phyloP scores from a whole-genome alignment of 345 rosid genomes.

The Salix koriyanagi region DNA sequence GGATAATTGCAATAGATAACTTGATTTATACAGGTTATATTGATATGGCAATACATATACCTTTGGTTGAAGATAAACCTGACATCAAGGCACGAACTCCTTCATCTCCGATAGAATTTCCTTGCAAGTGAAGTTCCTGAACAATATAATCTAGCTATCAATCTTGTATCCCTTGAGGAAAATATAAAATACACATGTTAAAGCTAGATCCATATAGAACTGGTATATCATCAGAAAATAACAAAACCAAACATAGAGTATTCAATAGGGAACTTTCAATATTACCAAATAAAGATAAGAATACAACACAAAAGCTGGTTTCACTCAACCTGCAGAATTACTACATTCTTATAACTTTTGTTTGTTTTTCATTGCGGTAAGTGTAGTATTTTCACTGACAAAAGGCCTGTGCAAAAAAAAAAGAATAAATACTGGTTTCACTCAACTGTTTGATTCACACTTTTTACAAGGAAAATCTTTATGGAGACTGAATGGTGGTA shows the following conservation, averaged over 20 bases:
- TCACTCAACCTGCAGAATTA: no score
- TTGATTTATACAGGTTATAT: background rate
- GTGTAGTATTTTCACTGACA: no score
- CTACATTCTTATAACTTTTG: no score
- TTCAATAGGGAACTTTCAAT: no score
- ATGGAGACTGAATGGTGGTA: background rate
- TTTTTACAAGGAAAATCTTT: background rate
- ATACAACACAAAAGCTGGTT: no score
- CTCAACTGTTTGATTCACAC: background rate
- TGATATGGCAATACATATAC: conserved; percentile 30
- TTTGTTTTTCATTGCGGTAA: no score
- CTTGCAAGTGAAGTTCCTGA: conserved; percentile 95
- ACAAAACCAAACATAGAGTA: no score
- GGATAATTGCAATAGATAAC: background rate
- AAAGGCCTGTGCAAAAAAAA: no score
- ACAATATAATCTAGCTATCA: conserved; percentile 6
- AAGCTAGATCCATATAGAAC: background rate
- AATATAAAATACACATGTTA: background rate
- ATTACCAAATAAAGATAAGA: no score
- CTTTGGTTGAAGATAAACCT: conserved; percentile 83
- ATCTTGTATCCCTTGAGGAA: background rate
- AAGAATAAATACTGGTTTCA: no score
- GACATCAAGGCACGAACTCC: conserved; percentile 77
- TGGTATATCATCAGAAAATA: background rate
- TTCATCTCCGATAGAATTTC: conserved; percentile 93